These are phyloP conservation scores for Neonectria hederae DNA, from an alignment of 2,329 filamentous ascomycete genomes.

Conservation along the genomic window DNA sequence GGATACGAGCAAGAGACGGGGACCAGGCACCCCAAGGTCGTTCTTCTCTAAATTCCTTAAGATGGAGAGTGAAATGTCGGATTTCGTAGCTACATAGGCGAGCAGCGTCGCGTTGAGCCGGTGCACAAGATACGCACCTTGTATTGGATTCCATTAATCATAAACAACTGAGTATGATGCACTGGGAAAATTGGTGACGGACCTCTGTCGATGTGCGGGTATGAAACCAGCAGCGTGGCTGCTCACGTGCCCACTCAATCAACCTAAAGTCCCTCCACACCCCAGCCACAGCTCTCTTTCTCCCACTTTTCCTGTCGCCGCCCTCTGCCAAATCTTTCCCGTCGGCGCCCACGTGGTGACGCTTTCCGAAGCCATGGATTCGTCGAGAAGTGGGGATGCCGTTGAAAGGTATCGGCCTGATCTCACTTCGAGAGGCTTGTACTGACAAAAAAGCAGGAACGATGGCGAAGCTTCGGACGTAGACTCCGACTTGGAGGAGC, in stretches of 20 bases:
- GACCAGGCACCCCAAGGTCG: background rate
- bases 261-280: background rate
- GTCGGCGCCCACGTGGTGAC: background rate
- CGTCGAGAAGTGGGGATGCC: background rate
- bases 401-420: background rate
- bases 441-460: conserved; percentile 28
- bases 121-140: conserved; percentile 3
- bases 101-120: conserved; percentile 9
- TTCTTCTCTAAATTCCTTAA: conserved; percentile 14
- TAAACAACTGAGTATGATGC: conserved; percentile 12
- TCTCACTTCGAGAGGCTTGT: background rate
- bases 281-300: background rate
- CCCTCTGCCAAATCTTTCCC: background rate
- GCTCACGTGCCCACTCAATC: background rate
- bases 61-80: conserved; percentile 10
- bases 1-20: conserved; percentile 17
- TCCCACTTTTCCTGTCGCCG: background rate
- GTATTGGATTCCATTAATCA: conserved; percentile 27
- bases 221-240: background rate
- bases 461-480: conserved; percentile 50
- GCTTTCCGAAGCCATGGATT: conserved; percentile 2
- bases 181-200: background rate
- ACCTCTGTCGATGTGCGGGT: background rate
- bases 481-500: conserved; percentile 56
- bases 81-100: conserved; percentile 17